Evolutionary conservation across 257 asterid genomes (phyloP), one percentile per base, ranked within the genome.

Genomic region (Avicennia marina): DNA sequence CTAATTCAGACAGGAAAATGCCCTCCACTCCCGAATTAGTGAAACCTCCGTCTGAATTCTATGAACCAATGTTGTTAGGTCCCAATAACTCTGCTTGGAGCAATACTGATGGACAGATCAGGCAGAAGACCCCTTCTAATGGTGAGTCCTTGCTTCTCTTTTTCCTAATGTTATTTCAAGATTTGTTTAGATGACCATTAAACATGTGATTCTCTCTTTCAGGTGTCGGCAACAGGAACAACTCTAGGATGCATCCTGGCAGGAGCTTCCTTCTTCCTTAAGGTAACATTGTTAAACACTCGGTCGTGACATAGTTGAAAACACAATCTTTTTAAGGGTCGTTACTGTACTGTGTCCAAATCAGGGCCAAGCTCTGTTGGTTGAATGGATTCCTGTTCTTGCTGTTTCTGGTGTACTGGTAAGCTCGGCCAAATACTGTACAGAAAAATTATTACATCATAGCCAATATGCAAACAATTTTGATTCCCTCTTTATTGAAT

Each of bases 121-220:
- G 96, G 98, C 62, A 72, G 96, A 60, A 77, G 80, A 9, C 95
- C 86, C 19, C 71, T 88, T 34, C 84, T 91, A 49, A 49, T 81
- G 91, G 98, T 90, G 4, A 13, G 19, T 27, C 4, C 2, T 11
- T 2, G 3, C 2, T 1, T 49, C 34, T 6, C 4, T 5, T 24
- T 6, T n/a, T n/a, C n/a, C 17, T 20, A 4, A 5, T 33, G 40
- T 41, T 40, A 36, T 57, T 47, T 25, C 17, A 56, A 17, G 2
- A 1, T 21, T 1, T 20, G 19, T 3, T n/a, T 21, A 1, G 29
- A 20, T 13, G 6, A 20, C 33, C 4, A 45, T 15, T 15, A 52
- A 4, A 5, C 3, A 44, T 6, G 15, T 9, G 4, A 56, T 32
- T 29, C 29, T 33, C 48, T 54, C 43, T 58, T 84, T 71, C 81